phyloP scores from a whole-genome alignment of 768 basidiomycete species.

The Multifurca ochricompacta region DNA sequence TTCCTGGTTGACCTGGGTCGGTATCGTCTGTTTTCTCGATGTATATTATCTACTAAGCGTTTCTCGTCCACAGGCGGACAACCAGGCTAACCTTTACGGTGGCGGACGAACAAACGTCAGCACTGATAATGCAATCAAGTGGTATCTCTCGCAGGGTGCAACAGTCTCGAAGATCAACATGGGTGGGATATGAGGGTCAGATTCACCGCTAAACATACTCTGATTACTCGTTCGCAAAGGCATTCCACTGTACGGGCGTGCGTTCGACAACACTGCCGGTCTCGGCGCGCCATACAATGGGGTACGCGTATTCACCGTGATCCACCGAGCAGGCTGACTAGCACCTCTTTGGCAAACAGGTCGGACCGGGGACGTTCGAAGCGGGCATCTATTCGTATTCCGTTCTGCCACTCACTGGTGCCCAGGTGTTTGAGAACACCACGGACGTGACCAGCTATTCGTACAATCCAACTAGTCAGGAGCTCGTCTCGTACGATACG shows the following conservation, averaged over 20 bases:
- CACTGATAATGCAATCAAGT: constrained; percentile 58
- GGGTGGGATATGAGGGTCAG: constrained; percentile 33
- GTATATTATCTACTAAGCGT: background rate
- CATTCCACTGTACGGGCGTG: constrained; percentile 75
- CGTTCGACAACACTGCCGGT: constrained; percentile 63
- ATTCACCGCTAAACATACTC: background rate
- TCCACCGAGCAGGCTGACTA: background rate
- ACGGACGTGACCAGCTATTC: constrained; percentile 71
- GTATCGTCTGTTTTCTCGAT: constrained; percentile 7
- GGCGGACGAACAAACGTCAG: constrained; percentile 54
- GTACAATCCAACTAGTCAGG: constrained; percentile 57
- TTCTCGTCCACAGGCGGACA: constrained; percentile 32
- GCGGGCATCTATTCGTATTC: constrained; percentile 76
- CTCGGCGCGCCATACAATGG: constrained; percentile 63
- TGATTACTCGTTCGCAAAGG: constrained; percentile 29
- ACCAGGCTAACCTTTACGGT: constrained; percentile 64
- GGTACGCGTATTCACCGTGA: constrained; percentile 29
- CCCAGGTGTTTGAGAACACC: constrained; percentile 55
- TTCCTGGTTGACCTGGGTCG: constrained; percentile 57
- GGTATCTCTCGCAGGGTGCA: constrained; percentile 55
- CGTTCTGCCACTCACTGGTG: constrained; percentile 46
- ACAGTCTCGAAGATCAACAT: constrained; percentile 57
- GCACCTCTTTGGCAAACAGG: constrained; percentile 29
- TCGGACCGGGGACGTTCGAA: constrained; percentile 65
- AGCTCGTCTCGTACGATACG: constrained; percentile 72